Evolutionary conservation across 495 filamentous ascomycete species (phyloP).

Genomic region (Trichoderma asperelloides): DNA sequence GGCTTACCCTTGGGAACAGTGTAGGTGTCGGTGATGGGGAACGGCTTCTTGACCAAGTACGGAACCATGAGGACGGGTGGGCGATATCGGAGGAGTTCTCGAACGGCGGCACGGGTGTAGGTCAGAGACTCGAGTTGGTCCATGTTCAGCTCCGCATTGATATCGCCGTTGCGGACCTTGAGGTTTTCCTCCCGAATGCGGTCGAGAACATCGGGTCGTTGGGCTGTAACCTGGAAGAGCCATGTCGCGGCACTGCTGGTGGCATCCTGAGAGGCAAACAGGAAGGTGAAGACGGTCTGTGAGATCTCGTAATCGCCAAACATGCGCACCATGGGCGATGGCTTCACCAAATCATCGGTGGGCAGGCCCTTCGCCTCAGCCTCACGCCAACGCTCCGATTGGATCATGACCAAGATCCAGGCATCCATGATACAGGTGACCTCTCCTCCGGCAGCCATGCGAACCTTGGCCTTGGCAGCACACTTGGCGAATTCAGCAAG

Average conservation of each 20-base stretch:
- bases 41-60: slow-evolving; percentile 88
- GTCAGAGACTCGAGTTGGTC: slow-evolving; percentile 80
- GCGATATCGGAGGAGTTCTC: slow-evolving; percentile 89
- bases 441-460: slow-evolving; percentile 85
- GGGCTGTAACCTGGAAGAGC: slow-evolving; percentile 91
- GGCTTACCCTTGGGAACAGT: slow-evolving; percentile 69
- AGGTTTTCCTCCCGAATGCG: slow-evolving; percentile 90
- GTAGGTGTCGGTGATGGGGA: slow-evolving; percentile 83
- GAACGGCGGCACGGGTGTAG: slow-evolving; percentile 87
- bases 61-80: slow-evolving; percentile 98
- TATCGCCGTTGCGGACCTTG: slow-evolving; percentile 66
- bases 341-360: slow-evolving; percentile 67
- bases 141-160: slow-evolving; percentile 59
- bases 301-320: slow-evolving; percentile 91
- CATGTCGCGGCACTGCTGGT: slow-evolving; percentile 88
- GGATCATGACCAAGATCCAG: slow-evolving; percentile 80
- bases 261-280: slow-evolving; percentile 96
- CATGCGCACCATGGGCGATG: slow-evolving; percentile 66
- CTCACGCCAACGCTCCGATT: slow-evolving; percentile 70
- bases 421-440: slow-evolving; percentile 88
- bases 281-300: slow-evolving; percentile 93
- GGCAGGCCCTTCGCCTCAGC: slow-evolving; percentile 54
- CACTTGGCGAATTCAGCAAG: slow-evolving; percentile 84
- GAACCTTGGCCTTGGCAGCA: slow-evolving; percentile 82
- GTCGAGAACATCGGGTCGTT: slow-evolving; percentile 84